These are phyloP conservation scores for Panellus pusillus DNA, from an alignment of 768 basidiomycete genomes.

Conservation along the genomic window DNA sequence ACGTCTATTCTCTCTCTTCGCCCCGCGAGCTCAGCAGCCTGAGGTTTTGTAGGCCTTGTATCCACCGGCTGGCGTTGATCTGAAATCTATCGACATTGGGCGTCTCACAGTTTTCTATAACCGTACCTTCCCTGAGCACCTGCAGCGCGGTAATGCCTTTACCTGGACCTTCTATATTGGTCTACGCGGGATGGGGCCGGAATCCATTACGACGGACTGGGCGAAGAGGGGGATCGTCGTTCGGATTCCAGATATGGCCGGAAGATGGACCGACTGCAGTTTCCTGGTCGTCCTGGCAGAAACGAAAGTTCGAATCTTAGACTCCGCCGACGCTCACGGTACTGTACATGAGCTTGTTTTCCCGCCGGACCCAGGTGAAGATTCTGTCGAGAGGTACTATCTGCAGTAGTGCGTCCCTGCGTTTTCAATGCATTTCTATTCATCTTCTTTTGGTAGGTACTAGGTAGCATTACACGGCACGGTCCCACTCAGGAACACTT, in stretches of 20 bases:
- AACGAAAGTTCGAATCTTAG: constrained; percentile 2
- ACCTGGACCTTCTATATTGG: constrained; percentile 5
- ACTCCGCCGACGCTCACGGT: not conserved
- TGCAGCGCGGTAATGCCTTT: not conserved
- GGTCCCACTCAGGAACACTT: too few relatives aligned
- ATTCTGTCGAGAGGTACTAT: too few relatives aligned
- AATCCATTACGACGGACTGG: not conserved
- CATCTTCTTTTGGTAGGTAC: too few relatives aligned
- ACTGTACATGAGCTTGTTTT: not conserved
- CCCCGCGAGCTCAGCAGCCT: too few relatives aligned
- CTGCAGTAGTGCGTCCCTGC: too few relatives aligned
- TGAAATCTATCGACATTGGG: not conserved
- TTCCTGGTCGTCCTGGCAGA: not conserved
- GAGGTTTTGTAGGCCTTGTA: too few relatives aligned
- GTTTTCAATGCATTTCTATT: too few relatives aligned
- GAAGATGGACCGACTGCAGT: not conserved
- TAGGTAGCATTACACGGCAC: too few relatives aligned
- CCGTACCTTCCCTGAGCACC: not conserved
- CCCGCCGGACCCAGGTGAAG: too few relatives aligned
- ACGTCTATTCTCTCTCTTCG: too few relatives aligned
- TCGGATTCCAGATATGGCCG: not conserved
- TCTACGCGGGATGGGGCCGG: not conserved
- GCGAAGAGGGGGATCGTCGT: not conserved
- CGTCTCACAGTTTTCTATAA: constrained; percentile 1
- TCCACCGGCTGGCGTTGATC: too few relatives aligned